Percentiles rank a stretch among this genome's conserved stretches.
Evolutionary conservation across 768 basidiomycete genomes (phyloP).

Genomic region (Galerina marginata): DNA sequence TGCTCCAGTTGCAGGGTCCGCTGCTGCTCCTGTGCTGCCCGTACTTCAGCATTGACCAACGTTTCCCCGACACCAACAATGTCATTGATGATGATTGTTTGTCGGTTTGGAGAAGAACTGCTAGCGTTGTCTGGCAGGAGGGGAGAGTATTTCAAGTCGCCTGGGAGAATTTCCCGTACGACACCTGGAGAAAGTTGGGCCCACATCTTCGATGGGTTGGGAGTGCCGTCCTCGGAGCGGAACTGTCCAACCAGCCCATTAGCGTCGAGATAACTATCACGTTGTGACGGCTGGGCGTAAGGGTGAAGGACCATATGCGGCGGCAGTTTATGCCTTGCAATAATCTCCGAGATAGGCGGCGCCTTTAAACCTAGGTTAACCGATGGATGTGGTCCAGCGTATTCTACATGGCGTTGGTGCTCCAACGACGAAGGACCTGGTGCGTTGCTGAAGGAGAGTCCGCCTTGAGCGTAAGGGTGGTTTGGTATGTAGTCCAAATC

Average conservation of each 20-base stretch:
- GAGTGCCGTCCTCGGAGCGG: conserved; percentile 43
- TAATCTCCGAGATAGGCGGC: conserved; percentile 29
- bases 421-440: conserved; percentile 2
- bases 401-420: conserved; percentile 29
- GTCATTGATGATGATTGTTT: conserved; percentile 45
- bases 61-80: conserved; percentile 68
- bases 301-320: conserved; percentile 49
- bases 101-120: conserved; percentile 22
- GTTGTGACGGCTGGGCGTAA: conserved; percentile 41
- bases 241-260: conserved; percentile 36
- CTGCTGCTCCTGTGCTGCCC: not conserved
- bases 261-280: conserved; percentile 41
- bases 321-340: conserved; percentile 41
- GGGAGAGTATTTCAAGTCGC: conserved; percentile 55
- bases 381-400: conserved; percentile 43
- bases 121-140: conserved; percentile 35
- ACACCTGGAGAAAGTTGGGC: conserved; percentile 50
- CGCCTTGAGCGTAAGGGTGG: conserved; percentile 58
- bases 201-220: conserved; percentile 56
- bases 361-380: conserved; percentile 15
- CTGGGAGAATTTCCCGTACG: conserved; percentile 49
- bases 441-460: conserved; percentile 32
- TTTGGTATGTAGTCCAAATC: conserved; percentile 37
- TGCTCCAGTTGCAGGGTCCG: conserved; percentile 3
- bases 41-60: conserved; percentile 48